Evolutionary conservation across 768 basidiomycete genomes (phyloP).

Genomic region (Hericium rajendrae): DNA sequence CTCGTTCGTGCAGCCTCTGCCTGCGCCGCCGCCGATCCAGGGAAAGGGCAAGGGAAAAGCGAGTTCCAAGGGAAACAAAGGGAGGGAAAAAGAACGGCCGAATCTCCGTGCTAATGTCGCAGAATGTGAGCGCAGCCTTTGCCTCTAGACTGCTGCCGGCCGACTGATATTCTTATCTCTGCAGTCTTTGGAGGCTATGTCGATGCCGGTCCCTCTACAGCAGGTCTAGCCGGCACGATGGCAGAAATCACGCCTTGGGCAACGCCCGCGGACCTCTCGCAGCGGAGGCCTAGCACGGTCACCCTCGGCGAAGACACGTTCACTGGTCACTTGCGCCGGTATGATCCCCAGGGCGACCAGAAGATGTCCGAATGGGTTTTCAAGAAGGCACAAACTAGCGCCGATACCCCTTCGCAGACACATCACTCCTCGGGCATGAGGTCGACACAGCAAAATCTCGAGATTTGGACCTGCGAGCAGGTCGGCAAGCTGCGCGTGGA

Average conservation of each 20-base stretch:
- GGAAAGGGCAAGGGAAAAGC: slow-evolving; percentile 1
- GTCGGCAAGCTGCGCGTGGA: slow-evolving; percentile 23
- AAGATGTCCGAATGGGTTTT: slow-evolving; percentile 48
- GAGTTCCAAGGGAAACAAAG: background rate
- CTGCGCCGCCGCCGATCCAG: background rate
- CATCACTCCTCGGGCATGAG: no score
- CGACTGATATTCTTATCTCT: background rate
- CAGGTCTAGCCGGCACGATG: background rate
- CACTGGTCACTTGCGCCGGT: slow-evolving; percentile 22
- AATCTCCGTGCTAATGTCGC: background rate
- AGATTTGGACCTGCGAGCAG: slow-evolving; percentile 21
- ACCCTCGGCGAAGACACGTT: slow-evolving; percentile 28
- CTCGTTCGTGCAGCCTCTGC: slow-evolving; percentile 3
- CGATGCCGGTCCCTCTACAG: background rate
- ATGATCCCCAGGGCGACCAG: slow-evolving; percentile 33
- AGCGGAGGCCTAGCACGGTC: slow-evolving; percentile 1
- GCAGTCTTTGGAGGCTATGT: background rate
- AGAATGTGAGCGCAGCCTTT: background rate
- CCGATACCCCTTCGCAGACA: no score
- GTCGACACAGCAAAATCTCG: background rate
- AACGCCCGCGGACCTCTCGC: background rate
- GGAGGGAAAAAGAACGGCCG: background rate
- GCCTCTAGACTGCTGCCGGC: background rate
- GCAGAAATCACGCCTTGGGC: slow-evolving; percentile 1
- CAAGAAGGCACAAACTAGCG: slow-evolving; percentile 18